Conservation (phyloP, 1,284 basidiomycete genomes). For the Rhodotorula sp. region DNA sequence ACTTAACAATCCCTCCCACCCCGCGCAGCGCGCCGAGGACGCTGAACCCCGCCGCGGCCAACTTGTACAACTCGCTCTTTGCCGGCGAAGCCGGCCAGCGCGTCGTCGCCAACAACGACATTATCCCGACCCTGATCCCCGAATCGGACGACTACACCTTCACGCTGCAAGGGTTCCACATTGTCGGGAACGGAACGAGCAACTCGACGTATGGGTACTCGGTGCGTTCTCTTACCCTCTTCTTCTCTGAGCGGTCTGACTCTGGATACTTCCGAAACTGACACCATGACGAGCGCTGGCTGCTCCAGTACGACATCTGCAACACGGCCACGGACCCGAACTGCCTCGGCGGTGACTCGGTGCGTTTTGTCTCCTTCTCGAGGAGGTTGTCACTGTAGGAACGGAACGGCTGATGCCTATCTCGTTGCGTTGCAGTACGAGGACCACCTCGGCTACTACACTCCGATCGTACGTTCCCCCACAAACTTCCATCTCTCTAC, state of each 20-base stretch:
- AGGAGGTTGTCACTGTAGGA: too few relatives aligned
- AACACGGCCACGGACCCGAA: conserved; percentile 26
- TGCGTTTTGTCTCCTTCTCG: not conserved
- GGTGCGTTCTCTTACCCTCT: not conserved
- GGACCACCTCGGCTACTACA: conserved; percentile 42
- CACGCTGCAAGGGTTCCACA: conserved; percentile 43
- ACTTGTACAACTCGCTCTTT: conserved; percentile 42
- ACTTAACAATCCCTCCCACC: not conserved
- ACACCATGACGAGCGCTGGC: not conserved
- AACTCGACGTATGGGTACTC: conserved; percentile 43
- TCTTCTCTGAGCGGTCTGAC: not conserved
- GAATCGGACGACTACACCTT: conserved; percentile 40
- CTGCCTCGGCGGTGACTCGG: conserved; percentile 39
- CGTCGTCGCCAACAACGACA: conserved; percentile 42
- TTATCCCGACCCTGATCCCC: conserved; percentile 38
- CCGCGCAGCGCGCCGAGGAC: conserved; percentile 34
- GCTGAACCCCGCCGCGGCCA: conserved; percentile 42
- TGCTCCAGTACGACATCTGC: conserved; percentile 37
- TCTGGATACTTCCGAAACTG: too few relatives aligned
- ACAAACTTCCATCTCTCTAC: too few relatives aligned
- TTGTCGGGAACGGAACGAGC: conserved; percentile 35
- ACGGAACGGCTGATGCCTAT: not conserved
- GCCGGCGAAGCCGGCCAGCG: conserved; percentile 44
- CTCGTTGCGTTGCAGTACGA: not conserved
- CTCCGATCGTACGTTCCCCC: conserved; percentile 12